phyloP scores from a whole-genome alignment of 2,329 filamentous ascomycete species.

The Pseudocercospora fijiensis region DNA sequence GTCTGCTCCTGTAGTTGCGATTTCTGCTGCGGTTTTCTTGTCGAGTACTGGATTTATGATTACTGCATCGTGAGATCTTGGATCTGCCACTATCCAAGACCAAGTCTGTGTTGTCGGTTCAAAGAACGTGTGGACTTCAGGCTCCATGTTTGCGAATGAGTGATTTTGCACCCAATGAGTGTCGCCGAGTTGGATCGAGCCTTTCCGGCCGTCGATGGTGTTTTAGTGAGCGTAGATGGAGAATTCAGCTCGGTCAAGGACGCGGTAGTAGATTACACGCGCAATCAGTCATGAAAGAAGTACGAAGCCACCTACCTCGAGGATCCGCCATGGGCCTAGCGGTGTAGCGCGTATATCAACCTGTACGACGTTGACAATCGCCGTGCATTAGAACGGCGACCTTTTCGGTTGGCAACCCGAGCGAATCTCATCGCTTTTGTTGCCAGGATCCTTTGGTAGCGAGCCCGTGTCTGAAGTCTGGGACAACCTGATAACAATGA shows the following conservation, averaged over 20 bases:
- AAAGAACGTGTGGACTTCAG: conserved; percentile 36
- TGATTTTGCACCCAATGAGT: not conserved
- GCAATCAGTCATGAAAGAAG: conserved; percentile 6
- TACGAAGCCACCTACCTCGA: conserved; percentile 6
- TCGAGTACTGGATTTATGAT: conserved; percentile 65
- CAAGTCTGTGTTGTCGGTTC: conserved; percentile 53
- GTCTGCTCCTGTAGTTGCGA: conserved; percentile 57
- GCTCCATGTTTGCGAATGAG: conserved; percentile 16
- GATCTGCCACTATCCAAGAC: conserved; percentile 62
- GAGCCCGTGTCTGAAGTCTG: not conserved
- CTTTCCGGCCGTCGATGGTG: not conserved
- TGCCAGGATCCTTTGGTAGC: conserved; percentile 1
- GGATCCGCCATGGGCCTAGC: not conserved
- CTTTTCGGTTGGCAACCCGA: not conserved
- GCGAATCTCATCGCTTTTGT: not conserved
- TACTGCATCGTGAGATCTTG: conserved; percentile 48
- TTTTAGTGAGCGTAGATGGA: not conserved
- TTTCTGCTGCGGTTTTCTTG: conserved; percentile 49
- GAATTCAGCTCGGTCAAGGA: not conserved
- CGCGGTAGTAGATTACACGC: not conserved
- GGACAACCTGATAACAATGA: not conserved
- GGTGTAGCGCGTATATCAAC: conserved; percentile 6
- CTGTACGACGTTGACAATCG: conserved; percentile 4
- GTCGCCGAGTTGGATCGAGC: not conserved
- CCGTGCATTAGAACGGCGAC: conserved; percentile 1